phyloP scores from a whole-genome alignment of 2,329 filamentous ascomycete species.

The Septoria petroselini region DNA sequence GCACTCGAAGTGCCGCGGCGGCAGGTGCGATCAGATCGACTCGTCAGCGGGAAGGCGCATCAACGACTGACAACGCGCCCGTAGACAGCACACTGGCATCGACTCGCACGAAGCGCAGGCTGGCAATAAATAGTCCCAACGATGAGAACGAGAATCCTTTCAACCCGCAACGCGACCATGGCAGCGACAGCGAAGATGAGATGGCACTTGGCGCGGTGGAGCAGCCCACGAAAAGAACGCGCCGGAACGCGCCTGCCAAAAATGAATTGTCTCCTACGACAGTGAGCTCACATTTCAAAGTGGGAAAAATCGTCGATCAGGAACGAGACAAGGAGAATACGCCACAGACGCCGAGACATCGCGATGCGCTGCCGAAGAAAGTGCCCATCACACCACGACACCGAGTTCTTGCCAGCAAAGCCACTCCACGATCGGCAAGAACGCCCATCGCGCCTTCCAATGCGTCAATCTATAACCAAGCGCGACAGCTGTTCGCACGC shows the following conservation, averaged over 20 bases:
- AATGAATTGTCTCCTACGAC: slow-evolving; percentile 49
- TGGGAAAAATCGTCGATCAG: slow-evolving; percentile 42
- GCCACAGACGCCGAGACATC: slow-evolving; percentile 71
- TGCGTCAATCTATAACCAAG: slow-evolving; percentile 78
- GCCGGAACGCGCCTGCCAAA: slow-evolving; percentile 48
- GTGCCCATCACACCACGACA: slow-evolving; percentile 78
- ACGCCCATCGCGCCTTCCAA: slow-evolving; percentile 67
- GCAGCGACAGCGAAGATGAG: slow-evolving; percentile 45
- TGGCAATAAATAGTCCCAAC: slow-evolving; percentile 52
- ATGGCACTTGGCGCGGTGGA: slow-evolving; percentile 38
- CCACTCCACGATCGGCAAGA: slow-evolving; percentile 74
- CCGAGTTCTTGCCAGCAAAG: slow-evolving; percentile 72
- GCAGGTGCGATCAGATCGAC: slow-evolving; percentile 38
- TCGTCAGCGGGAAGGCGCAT: slow-evolving; percentile 21
- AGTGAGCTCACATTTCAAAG: slow-evolving; percentile 46
- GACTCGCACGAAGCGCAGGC: slow-evolving; percentile 45
- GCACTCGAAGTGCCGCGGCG: slow-evolving; percentile 42
- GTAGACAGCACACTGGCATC: slow-evolving; percentile 18
- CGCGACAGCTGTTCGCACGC: slow-evolving; percentile 80
- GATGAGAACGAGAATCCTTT: slow-evolving; percentile 68
- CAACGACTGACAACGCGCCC: slow-evolving; percentile 7
- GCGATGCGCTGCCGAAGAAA: slow-evolving; percentile 69
- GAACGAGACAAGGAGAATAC: slow-evolving; percentile 38
- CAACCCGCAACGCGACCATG: slow-evolving; percentile 40
- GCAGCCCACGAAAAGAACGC: slow-evolving; percentile 38